Base-by-base conservation (phyloP, 1,284 basidiomycete species). In the Athelia sp. region DNA sequence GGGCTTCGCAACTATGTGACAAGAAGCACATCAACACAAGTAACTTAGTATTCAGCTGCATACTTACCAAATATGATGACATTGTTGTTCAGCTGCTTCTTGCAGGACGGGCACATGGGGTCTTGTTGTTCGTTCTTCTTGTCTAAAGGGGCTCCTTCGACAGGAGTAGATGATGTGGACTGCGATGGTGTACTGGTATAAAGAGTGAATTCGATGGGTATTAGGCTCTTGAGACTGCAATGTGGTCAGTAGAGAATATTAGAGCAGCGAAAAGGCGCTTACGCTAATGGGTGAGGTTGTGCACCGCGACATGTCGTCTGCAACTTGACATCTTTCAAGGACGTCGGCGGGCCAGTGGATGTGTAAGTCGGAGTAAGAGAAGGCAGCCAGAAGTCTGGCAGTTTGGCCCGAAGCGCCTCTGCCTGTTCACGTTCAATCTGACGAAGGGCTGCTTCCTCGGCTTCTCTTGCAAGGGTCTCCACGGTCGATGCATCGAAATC, bases 321-420 rank as follows among this genome's bases (percentile, higher is more conserved):
- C 35, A 93, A 69, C 67, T 93, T 93, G 46, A 92, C 79, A 58
- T 91, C 87, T 56, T 81, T 78, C 31, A 93, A 67, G 4, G 71
- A 86, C 55, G 61, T 78, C 52, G 73, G 90, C 9, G 80, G 82
- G 0, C 84, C 84, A 23, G 57, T 73, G 4, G 78, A 79, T 0
- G 79, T 68, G 58, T 87, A 86, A 1, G 87, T 89, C 0, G 94
- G 94, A 0, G 93, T 92, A 32, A 96, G 69, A 0, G 83, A 90
- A 18, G 90, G 93, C 43, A 97, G 74, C 95, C 94, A 98, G 64
- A 96, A 98, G 58, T 95, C 92, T 0, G 94, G 93, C 4, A 98
- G 76, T 65, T 96, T 96, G 50, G 82, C 79, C 52, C 87, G 88
- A 46, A 95, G 71, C 2, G 86, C 78, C 53, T 93, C 91, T 0